These are phyloP conservation scores for Quercus bicolor DNA, from an alignment of 306 rosid species.

Conservation along the genomic window DNA sequence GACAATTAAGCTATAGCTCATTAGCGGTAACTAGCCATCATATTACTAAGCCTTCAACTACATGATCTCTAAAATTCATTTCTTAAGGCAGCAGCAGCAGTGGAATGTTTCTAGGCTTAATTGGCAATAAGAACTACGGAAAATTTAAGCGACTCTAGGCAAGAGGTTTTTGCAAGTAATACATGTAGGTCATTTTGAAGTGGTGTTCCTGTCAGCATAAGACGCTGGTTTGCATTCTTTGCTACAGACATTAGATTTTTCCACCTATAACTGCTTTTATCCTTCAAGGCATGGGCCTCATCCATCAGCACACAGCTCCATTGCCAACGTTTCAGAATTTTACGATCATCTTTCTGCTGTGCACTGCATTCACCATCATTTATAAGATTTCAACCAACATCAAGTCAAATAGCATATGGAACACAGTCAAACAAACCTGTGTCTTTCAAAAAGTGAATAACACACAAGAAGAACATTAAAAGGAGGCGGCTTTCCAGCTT, in stretches of 20 bases:
- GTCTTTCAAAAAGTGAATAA: conserved; percentile 94
- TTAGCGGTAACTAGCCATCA: background rate
- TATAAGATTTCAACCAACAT: conserved; percentile 22
- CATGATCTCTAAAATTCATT: background rate
- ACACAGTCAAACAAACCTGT: conserved; percentile 56
- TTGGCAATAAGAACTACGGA: background rate
- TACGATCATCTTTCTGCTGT: conserved; percentile 97
- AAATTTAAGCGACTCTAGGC: background rate
- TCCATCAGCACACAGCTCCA: conserved; percentile 99
- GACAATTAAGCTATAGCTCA: background rate
- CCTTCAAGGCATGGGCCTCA: conserved; percentile 98
- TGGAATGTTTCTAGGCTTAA: background rate
- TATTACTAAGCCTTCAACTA: background rate
- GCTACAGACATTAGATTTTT: conserved; percentile 93
- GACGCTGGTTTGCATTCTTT: conserved; percentile 83
- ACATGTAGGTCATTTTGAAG: conserved; percentile 95
- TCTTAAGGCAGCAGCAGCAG: background rate
- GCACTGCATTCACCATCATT: conserved; percentile 56
- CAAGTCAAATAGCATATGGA: background rate
- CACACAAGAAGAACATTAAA: conserved; percentile 95
- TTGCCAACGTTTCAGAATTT: conserved; percentile 82
- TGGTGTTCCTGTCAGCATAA: conserved; percentile 98
- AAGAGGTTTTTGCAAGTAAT: conserved; percentile 2
- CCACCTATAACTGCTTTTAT: conserved; percentile 92
- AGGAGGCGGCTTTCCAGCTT: conserved; percentile 82